phyloP scores from a whole-genome alignment of 306 rosid species.

The Lupinus albus region DNA sequence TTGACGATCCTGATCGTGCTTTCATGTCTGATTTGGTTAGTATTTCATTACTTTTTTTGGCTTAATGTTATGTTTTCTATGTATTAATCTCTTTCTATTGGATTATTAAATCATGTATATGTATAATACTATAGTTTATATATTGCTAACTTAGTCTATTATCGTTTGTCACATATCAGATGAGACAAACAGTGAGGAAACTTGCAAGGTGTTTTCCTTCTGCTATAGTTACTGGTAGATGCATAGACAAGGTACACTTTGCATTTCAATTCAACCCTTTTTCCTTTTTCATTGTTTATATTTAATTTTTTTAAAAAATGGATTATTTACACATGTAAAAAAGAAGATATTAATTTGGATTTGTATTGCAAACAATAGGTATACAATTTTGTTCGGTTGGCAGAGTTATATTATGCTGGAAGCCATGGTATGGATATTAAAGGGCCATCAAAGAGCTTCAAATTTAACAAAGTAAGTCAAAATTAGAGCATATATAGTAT shows the following conservation, averaged over 20 bases:
- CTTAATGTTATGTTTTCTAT: background rate
- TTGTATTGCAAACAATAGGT: slow-evolving; percentile 50
- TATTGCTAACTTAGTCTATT: background rate
- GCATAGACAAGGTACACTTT: slow-evolving; percentile 78
- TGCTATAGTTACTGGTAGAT: slow-evolving; percentile 89
- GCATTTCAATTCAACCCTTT: background rate
- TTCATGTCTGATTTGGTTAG: slow-evolving; percentile 79
- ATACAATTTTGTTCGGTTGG: slow-evolving; percentile 75
- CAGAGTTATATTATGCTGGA: slow-evolving; percentile 93
- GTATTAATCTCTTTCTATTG: background rate
- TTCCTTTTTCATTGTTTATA: background rate
- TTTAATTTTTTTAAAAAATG: background rate
- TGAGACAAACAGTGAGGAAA: slow-evolving; percentile 79
- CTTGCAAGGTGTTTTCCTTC: slow-evolving; percentile 84
- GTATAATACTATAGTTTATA: background rate
- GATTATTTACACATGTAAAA: background rate
- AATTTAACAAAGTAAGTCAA: slow-evolving; percentile 66
- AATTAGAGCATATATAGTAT: background rate
- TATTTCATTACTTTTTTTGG: background rate
- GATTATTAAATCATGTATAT: background rate
- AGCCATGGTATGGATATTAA: slow-evolving; percentile 99
- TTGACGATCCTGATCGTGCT: slow-evolving; percentile 84
- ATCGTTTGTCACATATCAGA: slow-evolving; percentile 49
- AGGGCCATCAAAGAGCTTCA: slow-evolving; percentile 77
- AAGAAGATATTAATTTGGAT: background rate